Evolutionary conservation across 495 filamentous ascomycete genomes (phyloP).

Genomic region (Tuber aestivum): DNA sequence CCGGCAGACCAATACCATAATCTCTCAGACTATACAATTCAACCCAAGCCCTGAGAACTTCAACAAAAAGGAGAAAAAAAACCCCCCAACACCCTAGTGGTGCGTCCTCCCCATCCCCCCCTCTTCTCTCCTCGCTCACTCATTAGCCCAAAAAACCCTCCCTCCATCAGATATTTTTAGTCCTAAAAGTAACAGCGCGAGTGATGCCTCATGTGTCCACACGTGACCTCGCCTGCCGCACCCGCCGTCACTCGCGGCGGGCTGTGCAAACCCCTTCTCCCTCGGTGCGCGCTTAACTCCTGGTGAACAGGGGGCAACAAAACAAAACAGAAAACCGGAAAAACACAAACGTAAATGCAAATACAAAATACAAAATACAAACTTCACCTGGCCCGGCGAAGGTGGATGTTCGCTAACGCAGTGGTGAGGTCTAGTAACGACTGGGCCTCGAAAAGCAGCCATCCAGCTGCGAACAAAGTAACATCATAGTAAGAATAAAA

Average conservation of each 20-base stretch:
- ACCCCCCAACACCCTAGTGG: neutral
- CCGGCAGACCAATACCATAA: neutral
- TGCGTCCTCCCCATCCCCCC: neutral
- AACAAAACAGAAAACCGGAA: neutral
- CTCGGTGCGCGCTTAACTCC: neutral
- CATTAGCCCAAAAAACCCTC: neutral
- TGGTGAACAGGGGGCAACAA: neutral
- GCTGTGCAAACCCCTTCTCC: neutral
- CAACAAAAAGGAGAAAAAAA: too few relatives aligned
- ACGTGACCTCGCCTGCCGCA: neutral
- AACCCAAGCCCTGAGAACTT: neutral
- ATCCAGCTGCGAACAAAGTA: neutral
- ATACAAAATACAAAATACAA: neutral
- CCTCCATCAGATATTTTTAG: neutral
- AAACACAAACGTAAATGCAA: neutral
- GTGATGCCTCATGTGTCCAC: neutral
- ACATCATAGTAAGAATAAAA: neutral
- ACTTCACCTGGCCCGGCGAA: neutral
- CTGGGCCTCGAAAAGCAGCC: too few relatives aligned
- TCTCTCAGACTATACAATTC: neutral
- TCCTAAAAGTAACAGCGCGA: neutral
- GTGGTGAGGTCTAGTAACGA: neutral
- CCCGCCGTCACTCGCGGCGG: neutral
- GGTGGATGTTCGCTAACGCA: neutral
- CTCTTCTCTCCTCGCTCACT: too few relatives aligned